Percentiles rank a stretch among this genome's conserved stretches.
Evolutionary conservation across 441 rosid genomes (phyloP).

Genomic region (Sinapis alba): DNA sequence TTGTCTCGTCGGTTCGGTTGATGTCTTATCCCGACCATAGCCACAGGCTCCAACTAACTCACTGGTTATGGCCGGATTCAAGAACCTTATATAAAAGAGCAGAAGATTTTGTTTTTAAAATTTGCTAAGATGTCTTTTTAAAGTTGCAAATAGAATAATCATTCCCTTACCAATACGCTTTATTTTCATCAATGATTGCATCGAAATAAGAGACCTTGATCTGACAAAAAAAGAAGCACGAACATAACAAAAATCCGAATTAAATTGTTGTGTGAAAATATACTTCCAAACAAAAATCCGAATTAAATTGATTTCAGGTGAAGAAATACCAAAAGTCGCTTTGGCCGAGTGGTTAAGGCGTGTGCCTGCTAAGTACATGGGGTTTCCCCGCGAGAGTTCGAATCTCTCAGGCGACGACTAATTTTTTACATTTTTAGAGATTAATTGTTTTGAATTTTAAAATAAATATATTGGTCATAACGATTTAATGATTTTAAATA

Average conservation of each 20-base stretch:
- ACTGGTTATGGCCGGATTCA: background rate
- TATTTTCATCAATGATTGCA: background rate
- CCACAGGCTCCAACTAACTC: background rate
- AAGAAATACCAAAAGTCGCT: constrained; percentile 15
- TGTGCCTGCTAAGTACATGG: constrained; percentile 98
- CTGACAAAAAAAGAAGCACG: background rate
- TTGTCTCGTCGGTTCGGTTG: background rate
- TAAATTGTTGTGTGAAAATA: background rate
- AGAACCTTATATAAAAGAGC: background rate
- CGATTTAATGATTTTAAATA: too few species aligned
- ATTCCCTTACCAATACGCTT: background rate
- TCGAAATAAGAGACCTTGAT: background rate
- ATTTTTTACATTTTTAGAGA: background rate
- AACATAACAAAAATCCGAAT: background rate
- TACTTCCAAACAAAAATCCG: background rate
- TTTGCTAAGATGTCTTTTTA: background rate
- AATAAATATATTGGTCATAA: background rate
- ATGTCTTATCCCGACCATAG: background rate
- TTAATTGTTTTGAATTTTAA: background rate
- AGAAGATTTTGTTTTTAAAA: background rate
- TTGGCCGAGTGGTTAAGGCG: constrained; percentile 96
- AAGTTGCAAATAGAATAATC: background rate
- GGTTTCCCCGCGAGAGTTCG: constrained; percentile 98
- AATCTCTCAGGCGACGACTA: constrained; percentile 86
- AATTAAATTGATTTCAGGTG: background rate